Percentiles rank a stretch among this genome's conserved stretches.
phyloP scores from a whole-genome alignment of 2,329 filamentous ascomycete species.

The Pseudodiploospora longispora region DNA sequence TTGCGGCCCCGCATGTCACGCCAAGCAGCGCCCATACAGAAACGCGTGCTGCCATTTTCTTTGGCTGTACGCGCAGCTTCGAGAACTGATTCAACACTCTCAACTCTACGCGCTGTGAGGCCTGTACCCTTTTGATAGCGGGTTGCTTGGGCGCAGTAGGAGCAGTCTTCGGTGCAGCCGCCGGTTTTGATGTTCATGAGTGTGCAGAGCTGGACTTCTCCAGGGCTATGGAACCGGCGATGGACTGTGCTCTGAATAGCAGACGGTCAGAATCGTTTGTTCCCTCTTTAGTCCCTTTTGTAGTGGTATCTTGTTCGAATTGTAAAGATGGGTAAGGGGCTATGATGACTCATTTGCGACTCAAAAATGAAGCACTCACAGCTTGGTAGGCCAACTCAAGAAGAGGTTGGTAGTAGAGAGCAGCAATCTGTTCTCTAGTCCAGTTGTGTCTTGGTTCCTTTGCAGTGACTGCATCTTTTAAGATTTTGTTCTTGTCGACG shows the following conservation, averaged over 20 bases:
- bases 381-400: constrained; percentile 71
- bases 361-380: constrained; percentile 35
- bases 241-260: constrained; percentile 60
- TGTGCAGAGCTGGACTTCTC: constrained; percentile 84
- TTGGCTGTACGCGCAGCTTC: constrained; percentile 69
- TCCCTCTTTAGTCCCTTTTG: no score
- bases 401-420: constrained; percentile 74
- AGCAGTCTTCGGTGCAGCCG: constrained; percentile 86
- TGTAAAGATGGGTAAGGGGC: no score
- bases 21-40: constrained; percentile 95
- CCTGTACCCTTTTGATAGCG: constrained; percentile 70
- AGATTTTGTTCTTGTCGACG: constrained; percentile 22
- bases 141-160: constrained; percentile 85
- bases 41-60: constrained; percentile 77
- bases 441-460: constrained; percentile 60
- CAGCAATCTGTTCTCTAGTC: constrained; percentile 72
- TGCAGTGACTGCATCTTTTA: constrained; percentile 50
- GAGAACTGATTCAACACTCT: constrained; percentile 72
- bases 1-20: constrained; percentile 88
- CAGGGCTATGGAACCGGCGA: constrained; percentile 75
- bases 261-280: neutral
- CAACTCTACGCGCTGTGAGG: constrained; percentile 71
- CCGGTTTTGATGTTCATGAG: constrained; percentile 96
- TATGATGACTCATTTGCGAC: neutral
- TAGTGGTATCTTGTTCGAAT: no score